Conservation (phyloP, 768 basidiomycete species). For the Boletus sp. region DNA sequence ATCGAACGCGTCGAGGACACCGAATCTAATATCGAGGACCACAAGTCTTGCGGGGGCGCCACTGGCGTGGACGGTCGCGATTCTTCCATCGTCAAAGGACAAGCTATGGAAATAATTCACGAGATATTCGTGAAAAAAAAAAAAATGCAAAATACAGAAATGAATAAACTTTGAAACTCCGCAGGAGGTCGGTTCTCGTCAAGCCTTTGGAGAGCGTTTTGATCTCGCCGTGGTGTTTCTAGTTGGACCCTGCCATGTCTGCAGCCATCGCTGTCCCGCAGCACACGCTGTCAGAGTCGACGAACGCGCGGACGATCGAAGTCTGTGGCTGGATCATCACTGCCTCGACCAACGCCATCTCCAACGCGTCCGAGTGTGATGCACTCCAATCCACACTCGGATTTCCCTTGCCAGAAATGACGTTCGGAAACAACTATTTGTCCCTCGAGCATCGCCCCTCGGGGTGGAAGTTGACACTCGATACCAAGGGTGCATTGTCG, state of each 20-base stretch:
- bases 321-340: slow-evolving; percentile 68
- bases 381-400: slow-evolving; percentile 59
- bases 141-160: neutral
- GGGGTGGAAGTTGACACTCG: slow-evolving; percentile 65
- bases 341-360: slow-evolving; percentile 72
- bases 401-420: slow-evolving; percentile 94
- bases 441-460: slow-evolving; percentile 60
- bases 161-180: slow-evolving; percentile 25
- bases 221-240: slow-evolving; percentile 3
- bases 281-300: slow-evolving; percentile 66
- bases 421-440: slow-evolving; percentile 83
- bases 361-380: slow-evolving; percentile 73
- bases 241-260: slow-evolving; percentile 34
- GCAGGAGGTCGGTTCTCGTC: slow-evolving; percentile 4
- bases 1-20: slow-evolving; percentile 78
- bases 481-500: slow-evolving; percentile 61
- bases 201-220: neutral
- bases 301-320: slow-evolving; percentile 65
- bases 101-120: neutral
- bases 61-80: slow-evolving; percentile 68
- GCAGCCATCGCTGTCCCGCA: slow-evolving; percentile 48
- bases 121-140: neutral
- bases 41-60: slow-evolving; percentile 76
- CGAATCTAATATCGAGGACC: slow-evolving; percentile 89
- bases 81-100: slow-evolving; percentile 31